Percentiles rank a stretch among this genome's conserved stretches.
Conservation (phyloP, 2,329 filamentous ascomycete species). For the Akanthomyces dipterigenus region DNA sequence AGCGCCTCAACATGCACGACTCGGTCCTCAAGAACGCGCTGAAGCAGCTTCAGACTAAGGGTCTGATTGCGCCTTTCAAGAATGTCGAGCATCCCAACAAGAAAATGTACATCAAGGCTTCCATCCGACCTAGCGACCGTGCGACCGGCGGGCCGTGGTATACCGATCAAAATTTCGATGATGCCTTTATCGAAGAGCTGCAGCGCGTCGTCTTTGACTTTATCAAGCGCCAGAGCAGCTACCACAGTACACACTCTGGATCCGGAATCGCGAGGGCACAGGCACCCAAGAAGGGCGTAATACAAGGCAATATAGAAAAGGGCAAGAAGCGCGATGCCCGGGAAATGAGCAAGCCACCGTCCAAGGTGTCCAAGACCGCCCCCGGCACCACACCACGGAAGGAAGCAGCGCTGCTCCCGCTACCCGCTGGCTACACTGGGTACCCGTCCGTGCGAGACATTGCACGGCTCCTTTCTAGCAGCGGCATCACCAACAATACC, state of each 20-base stretch:
- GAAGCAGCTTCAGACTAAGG: conserved; percentile 75
- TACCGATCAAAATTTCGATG: conserved; percentile 82
- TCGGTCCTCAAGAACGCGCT: conserved; percentile 73
- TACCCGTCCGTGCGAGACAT: conserved; percentile 81
- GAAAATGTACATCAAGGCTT: conserved; percentile 92
- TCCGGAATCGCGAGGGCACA: conserved; percentile 30
- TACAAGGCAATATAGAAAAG: conserved; percentile 40
- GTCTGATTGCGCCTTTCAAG: conserved; percentile 82
- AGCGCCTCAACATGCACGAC: conserved; percentile 75
- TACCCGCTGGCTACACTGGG: conserved; percentile 60
- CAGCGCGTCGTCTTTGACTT: conserved; percentile 66
- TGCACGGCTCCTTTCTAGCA: conserved; percentile 63
- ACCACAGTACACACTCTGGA: conserved; percentile 39
- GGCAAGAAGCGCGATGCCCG: conserved; percentile 46
- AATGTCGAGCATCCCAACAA: conserved; percentile 85
- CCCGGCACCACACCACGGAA: conserved; percentile 22
- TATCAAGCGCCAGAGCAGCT: conserved; percentile 66
- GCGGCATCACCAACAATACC: conserved; percentile 65
- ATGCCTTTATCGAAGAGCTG: conserved; percentile 75
- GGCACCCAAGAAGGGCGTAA: conserved; percentile 49
- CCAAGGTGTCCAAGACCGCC: conserved; percentile 21
- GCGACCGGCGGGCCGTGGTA: conserved; percentile 94
- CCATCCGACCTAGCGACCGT: conserved; percentile 77
- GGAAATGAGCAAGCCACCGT: conserved; percentile 27
- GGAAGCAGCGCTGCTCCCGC: conserved; percentile 39